phyloP scores from a whole-genome alignment of 2,329 filamentous ascomycete genomes.

The Cladosporium phlei region DNA sequence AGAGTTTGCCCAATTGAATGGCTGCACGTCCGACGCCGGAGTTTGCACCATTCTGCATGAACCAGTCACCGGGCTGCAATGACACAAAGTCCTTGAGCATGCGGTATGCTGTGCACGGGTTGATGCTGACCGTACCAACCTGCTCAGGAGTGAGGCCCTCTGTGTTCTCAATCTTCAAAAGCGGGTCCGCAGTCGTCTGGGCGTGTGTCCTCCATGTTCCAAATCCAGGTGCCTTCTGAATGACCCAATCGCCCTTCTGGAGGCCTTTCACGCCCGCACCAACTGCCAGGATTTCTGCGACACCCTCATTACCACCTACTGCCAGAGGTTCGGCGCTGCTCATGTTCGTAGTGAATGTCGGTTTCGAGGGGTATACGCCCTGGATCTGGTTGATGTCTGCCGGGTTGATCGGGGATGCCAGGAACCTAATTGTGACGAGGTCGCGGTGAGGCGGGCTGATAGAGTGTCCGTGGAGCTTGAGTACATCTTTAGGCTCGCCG shows the following conservation, averaged over 20 bases:
- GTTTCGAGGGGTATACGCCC: conserved; percentile 87
- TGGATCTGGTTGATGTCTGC: conserved; percentile 98
- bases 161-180: conserved; percentile 67
- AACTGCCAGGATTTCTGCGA: conserved; percentile 77
- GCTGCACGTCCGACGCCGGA: conserved; percentile 85
- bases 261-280: conserved; percentile 60
- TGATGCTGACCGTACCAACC: conserved; percentile 83
- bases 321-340: conserved; percentile 73
- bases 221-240: conserved; percentile 75
- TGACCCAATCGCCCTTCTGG: conserved; percentile 82
- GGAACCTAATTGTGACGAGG: conserved; percentile 73
- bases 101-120: conserved; percentile 89
- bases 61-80: conserved; percentile 75
- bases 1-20: conserved; percentile 78
- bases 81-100: conserved; percentile 78
- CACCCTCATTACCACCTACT: conserved; percentile 84
- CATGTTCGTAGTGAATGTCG: conserved; percentile 68
- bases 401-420: conserved; percentile 90
- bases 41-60: conserved; percentile 96
- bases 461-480: conserved; percentile 67
- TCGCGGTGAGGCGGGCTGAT: conserved; percentile 69
- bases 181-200: conserved; percentile 53
- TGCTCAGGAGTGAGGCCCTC: conserved; percentile 69
- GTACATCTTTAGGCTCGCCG: conserved; percentile 69
- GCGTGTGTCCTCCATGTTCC: conserved; percentile 96